Conservation (phyloP, 2,329 filamentous ascomycete genomes). For the Aureobasidium sp. region DNA sequence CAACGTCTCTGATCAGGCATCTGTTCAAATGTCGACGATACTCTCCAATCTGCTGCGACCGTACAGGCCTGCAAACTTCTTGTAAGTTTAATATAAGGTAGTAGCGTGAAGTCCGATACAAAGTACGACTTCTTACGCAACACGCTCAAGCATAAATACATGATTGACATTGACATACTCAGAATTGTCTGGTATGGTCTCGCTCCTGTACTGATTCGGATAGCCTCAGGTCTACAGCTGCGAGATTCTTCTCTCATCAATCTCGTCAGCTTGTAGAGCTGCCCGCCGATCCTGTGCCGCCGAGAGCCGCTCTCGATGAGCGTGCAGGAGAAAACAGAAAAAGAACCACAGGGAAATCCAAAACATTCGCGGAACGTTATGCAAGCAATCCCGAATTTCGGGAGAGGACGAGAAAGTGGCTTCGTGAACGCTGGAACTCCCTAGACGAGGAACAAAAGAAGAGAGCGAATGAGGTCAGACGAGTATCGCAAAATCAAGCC, state of each 20-base stretch:
- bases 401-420: neutral
- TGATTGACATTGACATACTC: too few species aligned
- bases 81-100: neutral
- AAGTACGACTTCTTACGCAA: neutral
- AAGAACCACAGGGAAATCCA: too few species aligned
- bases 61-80: neutral
- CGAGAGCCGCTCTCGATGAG: too few species aligned
- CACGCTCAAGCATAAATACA: neutral
- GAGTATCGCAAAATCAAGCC: too few species aligned
- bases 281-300: too few species aligned
- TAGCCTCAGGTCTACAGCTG: neutral
- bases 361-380: too few species aligned
- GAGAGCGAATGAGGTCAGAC: too few species aligned
- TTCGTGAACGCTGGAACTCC: neutral
- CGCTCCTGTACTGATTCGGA: too few species aligned
- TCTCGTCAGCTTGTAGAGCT: too few species aligned
- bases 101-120: neutral
- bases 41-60: neutral
- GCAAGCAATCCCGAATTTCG: neutral
- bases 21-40: neutral
- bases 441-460: too few species aligned
- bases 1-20: neutral
- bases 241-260: neutral
- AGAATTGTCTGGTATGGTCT: too few species aligned
- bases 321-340: neutral